These are phyloP conservation scores for Aspergillus quadricinctus DNA, from an alignment of 2,329 filamentous ascomycete species.

Conservation along the genomic window DNA sequence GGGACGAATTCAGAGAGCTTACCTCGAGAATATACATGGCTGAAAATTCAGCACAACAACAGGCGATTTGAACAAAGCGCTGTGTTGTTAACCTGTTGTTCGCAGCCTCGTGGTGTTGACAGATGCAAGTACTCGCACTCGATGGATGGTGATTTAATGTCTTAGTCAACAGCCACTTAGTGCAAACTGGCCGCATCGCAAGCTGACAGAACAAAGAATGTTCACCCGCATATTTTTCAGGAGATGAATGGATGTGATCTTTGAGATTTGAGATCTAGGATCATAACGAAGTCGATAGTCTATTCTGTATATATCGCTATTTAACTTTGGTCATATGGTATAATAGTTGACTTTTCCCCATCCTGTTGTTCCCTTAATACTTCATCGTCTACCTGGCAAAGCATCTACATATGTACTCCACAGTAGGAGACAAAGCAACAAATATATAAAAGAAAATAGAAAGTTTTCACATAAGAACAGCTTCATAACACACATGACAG, in stretches of 20 bases:
- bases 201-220: neutral
- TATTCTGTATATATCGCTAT: neutral
- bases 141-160: neutral
- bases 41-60: slow-evolving; percentile 16
- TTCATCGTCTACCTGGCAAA: slow-evolving; percentile 15
- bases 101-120: neutral
- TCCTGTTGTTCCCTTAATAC: neutral
- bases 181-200: neutral
- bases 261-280: neutral
- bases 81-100: slow-evolving; percentile 9
- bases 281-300: neutral
- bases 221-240: neutral
- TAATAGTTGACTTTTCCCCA: neutral
- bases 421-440: slow-evolving; percentile 17
- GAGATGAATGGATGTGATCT: neutral
- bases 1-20: slow-evolving; percentile 1
- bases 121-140: slow-evolving; percentile 11
- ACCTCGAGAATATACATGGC: slow-evolving; percentile 37
- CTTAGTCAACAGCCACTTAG: slow-evolving; percentile 4
- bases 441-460: slow-evolving; percentile 17
- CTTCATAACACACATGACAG: slow-evolving; percentile 31
- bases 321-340: neutral
- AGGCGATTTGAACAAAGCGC: slow-evolving; percentile 6
- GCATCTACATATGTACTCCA: slow-evolving; percentile 22
- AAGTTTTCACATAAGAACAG: slow-evolving; percentile 25